Conservation (phyloP, 768 basidiomycete species). For the Rhodotorula paludigena region DNA sequence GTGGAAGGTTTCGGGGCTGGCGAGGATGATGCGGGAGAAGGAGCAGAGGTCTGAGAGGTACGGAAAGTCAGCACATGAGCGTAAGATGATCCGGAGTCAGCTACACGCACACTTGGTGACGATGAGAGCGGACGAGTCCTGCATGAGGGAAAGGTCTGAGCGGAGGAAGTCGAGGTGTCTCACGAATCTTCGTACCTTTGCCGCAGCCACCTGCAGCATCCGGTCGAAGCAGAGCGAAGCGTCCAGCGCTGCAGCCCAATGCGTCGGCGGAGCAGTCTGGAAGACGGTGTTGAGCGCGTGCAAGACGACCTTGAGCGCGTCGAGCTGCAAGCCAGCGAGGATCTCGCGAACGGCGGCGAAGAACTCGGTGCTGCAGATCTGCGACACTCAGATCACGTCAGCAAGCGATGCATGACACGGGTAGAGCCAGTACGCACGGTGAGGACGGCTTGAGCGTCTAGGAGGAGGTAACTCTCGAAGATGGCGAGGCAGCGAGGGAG, state of each 20-base stretch:
- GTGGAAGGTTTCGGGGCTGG: constrained; percentile 63
- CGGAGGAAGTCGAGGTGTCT: no score
- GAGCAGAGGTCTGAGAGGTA: constrained; percentile 55
- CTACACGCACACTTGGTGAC: constrained; percentile 55
- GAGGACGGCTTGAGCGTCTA: constrained; percentile 61
- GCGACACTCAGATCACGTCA: not conserved
- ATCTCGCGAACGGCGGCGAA: constrained; percentile 51
- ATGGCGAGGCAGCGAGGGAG: constrained; percentile 64
- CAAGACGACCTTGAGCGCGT: constrained; percentile 50
- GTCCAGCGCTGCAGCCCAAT: constrained; percentile 73
- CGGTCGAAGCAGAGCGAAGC: constrained; percentile 65
- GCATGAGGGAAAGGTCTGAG: not conserved
- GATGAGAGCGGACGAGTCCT: constrained; percentile 35
- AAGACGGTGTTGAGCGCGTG: constrained; percentile 58
- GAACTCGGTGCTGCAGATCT: constrained; percentile 40
- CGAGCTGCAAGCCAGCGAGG: constrained; percentile 60
- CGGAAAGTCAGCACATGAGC: not conserved
- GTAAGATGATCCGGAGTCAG: not conserved
- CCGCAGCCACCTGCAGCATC: constrained; percentile 56
- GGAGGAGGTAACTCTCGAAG: constrained; percentile 71
- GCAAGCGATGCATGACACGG: not conserved
- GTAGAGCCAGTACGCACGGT: constrained; percentile 52
- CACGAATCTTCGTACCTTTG: not conserved
- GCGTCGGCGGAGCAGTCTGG: constrained; percentile 59
- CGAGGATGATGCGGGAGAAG: constrained; percentile 66